Conservation (phyloP, 1,139 yeast genomes). For the Nakaseomyces delphensis region DNA sequence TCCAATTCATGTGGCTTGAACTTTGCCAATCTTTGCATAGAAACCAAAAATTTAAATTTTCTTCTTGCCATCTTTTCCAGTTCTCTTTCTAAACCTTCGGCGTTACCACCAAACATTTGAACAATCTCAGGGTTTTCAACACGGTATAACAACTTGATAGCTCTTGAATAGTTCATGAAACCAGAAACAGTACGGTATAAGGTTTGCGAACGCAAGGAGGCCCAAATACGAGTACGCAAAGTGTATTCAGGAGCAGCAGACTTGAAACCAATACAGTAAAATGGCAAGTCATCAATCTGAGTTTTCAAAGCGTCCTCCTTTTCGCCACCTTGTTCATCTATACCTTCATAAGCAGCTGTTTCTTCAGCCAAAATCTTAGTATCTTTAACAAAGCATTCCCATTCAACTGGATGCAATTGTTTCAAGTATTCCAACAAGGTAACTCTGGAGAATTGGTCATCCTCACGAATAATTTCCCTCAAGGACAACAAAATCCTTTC, state of each 20-base stretch:
- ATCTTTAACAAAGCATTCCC: conserved; percentile 99
- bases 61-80: conserved; percentile 99
- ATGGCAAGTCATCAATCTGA: conserved; percentile 94
- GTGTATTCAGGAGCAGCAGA: conserved; percentile 99
- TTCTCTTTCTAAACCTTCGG: conserved; percentile 89
- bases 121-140: conserved; percentile 99
- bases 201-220: conserved; percentile 96
- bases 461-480: conserved; percentile 97
- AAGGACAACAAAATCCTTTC: conserved; percentile 91
- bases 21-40: conserved; percentile 97
- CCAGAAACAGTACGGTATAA: conserved; percentile 98
- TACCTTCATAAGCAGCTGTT: conserved; percentile 78
- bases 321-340: conserved; percentile 52
- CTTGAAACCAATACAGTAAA: conserved; percentile 98
- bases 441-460: conserved; percentile 95
- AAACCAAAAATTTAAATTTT: conserved; percentile 92
- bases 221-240: conserved; percentile 97
- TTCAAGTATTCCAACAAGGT: conserved; percentile 92
- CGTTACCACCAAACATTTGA: conserved; percentile 96
- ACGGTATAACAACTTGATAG: conserved; percentile 91
- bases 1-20: conserved; percentile 97
- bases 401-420: conserved; percentile 96
- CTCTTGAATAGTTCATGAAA: conserved; percentile 98
- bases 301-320: conserved; percentile 69
- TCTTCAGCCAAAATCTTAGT: conserved; percentile 98